Conservation (phyloP, 495 filamentous ascomycete species). For the Lasiosphaeria ovina region DNA sequence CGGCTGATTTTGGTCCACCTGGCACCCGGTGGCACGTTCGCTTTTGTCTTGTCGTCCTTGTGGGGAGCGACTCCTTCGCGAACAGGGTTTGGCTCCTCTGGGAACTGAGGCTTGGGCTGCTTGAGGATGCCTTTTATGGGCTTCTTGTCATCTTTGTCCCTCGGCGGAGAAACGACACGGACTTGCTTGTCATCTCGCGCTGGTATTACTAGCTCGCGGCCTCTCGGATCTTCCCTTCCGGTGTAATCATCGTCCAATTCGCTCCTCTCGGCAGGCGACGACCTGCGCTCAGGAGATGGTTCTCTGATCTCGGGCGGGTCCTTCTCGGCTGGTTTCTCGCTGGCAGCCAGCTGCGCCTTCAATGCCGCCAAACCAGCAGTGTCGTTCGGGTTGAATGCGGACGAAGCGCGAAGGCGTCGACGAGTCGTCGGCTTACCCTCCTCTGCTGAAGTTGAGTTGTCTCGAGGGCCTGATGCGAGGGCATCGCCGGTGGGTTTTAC, state of each 20-base stretch:
- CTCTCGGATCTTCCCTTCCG: conserved; percentile 38
- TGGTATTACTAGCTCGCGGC: conserved; percentile 33
- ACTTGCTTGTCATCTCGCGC: conserved; percentile 42
- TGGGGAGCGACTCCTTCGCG: conserved; percentile 85
- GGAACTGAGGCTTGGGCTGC: conserved; percentile 69
- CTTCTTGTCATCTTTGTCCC: conserved; percentile 44
- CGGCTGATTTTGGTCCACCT: conserved; percentile 89
- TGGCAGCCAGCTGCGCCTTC: conserved; percentile 44
- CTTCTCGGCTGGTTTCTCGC: conserved; percentile 26
- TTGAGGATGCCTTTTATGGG: conserved; percentile 58
- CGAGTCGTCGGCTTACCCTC: conserved; percentile 29
- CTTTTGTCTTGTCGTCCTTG: conserved; percentile 74
- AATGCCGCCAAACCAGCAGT: conserved; percentile 44
- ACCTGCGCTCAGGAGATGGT: conserved; percentile 26
- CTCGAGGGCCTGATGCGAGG: conserved; percentile 15
- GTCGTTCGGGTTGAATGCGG: conserved; percentile 52
- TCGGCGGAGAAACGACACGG: conserved; percentile 56
- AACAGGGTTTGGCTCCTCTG: conserved; percentile 73
- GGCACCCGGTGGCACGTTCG: conserved; percentile 70
- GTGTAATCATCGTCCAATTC: conserved; percentile 25
- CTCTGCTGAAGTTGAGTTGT: conserved; percentile 21
- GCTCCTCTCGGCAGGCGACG: conserved; percentile 20
- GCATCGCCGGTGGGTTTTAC: conserved; percentile 15
- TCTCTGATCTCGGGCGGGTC: conserved; percentile 27
- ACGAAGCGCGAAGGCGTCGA: conserved; percentile 33